Evolutionary conservation across 2,329 filamentous ascomycete species (phyloP).

Genomic region (Mycosphaerella sp.): DNA sequence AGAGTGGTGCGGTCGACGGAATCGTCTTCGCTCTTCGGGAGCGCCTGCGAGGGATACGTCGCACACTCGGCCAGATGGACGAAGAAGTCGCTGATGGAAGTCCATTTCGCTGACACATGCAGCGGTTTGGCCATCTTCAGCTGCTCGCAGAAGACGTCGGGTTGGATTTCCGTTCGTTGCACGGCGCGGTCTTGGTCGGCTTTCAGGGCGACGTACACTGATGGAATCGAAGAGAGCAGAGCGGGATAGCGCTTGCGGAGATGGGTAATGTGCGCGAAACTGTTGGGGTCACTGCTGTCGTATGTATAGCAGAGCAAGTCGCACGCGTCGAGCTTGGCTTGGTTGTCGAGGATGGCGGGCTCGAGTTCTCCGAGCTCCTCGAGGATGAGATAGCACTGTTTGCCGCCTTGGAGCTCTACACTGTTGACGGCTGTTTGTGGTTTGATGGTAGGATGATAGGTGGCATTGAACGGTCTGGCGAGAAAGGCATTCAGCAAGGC

Average conservation of each 20-base stretch:
- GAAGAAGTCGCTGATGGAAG: constrained; percentile 88
- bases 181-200: constrained; percentile 94
- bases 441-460: constrained; percentile 91
- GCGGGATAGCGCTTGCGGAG: constrained; percentile 73
- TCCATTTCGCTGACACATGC: constrained; percentile 93
- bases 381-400: constrained; percentile 93
- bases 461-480: constrained; percentile 73
- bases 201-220: constrained; percentile 88
- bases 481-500: constrained; percentile 86
- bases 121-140: constrained; percentile 85
- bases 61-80: constrained; percentile 85
- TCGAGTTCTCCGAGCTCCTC: constrained; percentile 96
- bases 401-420: constrained; percentile 89
- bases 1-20: constrained; percentile 72
- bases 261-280: constrained; percentile 83
- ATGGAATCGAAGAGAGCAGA: constrained; percentile 72
- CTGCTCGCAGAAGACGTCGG: constrained; percentile 79
- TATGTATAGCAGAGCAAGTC: constrained; percentile 94
- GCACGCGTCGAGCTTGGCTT: constrained; percentile 80
- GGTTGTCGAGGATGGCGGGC: constrained; percentile 87
- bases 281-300: constrained; percentile 94
- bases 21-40: constrained; percentile 84
- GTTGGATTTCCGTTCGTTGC: constrained; percentile 84
- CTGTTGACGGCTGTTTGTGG: constrained; percentile 91
- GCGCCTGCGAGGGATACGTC: constrained; percentile 79